Evolutionary conservation across 176 grass and related monocot species (phyloP), one percentile per base, ranked within the genome.

Genomic region (Aegilops sharonensis): DNA sequence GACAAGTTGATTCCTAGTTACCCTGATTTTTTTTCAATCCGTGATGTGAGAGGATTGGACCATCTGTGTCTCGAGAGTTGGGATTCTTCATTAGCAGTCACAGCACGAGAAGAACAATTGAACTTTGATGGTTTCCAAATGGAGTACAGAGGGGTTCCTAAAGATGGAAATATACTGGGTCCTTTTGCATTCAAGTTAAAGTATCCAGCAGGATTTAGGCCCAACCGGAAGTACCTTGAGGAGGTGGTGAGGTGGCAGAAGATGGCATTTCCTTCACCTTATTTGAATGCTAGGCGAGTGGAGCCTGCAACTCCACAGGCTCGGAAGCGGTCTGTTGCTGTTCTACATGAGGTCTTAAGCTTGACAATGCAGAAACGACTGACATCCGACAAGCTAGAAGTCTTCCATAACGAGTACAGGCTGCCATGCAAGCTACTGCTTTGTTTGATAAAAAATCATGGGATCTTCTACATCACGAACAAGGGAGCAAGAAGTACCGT

Each of bases 401-500:
- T 88, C 27, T 98, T 94, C 80, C 91, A 94, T 83, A 86, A 92
- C 7, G 96, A 94, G 81, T 98, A 91, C 70, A 87, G 86, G 83
- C 79, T 98, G 77, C 93, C 93, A 61, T 92, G 78, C 73, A 93
- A 75, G 39, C 80, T 98, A 45, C 86, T 95, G 78, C 89, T 98
- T 47, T 95, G 93, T 86, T 81, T 95, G 74, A 72, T 98, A 45
- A 95, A 94, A 91, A 92, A 94, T 91, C 96, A 98, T 72, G 96
- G 93, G 13, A 92, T 98, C 27, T 98, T 95, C 87, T 95, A 95
- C 56, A 95, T 95, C 75, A 98, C 93, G 18, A 98, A 98, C 73
- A 98, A 95, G 89, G 93, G 93, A 64, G 78, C 89, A 80, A 93
- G 88, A 72, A 98, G 95, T 67, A 95, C 93, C 45, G 88, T 95